phyloP scores from a whole-genome alignment of 2,329 filamentous ascomycete species.

The Cladosporium sp. region DNA sequence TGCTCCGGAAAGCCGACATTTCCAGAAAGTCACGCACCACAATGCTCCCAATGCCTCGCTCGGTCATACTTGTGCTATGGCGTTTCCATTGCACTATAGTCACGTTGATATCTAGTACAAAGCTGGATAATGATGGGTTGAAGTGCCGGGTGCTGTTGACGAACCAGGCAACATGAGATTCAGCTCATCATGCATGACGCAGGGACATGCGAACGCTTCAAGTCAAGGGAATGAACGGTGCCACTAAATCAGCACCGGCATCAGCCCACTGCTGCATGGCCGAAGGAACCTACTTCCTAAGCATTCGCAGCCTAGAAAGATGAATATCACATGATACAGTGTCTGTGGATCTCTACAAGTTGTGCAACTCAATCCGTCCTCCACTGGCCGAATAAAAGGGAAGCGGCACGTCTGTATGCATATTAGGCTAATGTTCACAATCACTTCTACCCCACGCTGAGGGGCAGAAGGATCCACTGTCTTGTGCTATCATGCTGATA shows the following conservation, averaged over 20 bases:
- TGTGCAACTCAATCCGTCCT: not conserved
- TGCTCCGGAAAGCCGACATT: not conserved
- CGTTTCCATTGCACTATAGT: too few relatives aligned
- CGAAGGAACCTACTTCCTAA: not conserved
- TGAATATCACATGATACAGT: not conserved
- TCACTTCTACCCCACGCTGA: not conserved
- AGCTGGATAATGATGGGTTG: too few relatives aligned
- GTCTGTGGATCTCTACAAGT: too few relatives aligned
- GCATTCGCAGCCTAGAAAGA: not conserved
- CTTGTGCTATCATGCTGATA: too few relatives aligned
- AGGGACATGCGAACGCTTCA: not conserved
- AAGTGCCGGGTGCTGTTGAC: not conserved
- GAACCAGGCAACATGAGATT: not conserved
- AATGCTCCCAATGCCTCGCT: not conserved
- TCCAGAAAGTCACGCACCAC: too few relatives aligned
- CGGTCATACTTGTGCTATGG: not conserved
- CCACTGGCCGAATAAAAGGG: not conserved
- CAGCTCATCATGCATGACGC: not conserved
- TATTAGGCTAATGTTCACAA: constrained; percentile 1
- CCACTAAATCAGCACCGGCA: not conserved
- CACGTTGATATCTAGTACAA: too few relatives aligned
- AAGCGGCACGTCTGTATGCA: not conserved
- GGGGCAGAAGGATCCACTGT: not conserved
- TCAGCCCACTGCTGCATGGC: not conserved
- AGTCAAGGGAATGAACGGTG: not conserved